Percentiles rank a stretch among this genome's conserved stretches.
These are phyloP conservation scores for Salvia miltiorrhiza DNA, from an alignment of 257 asterid genomes.

Conservation along the genomic window DNA sequence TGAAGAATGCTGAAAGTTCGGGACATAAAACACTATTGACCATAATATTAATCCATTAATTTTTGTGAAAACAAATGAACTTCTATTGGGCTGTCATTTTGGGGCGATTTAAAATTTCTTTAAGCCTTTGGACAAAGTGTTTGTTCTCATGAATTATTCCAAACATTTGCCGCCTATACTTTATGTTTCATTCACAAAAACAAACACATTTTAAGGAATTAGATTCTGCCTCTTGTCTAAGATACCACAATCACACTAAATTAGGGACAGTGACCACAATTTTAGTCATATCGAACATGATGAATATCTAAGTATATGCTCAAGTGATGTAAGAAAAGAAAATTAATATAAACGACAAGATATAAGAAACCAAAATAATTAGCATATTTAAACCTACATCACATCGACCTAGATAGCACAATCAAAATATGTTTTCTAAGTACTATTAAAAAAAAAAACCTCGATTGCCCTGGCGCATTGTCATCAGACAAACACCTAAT, in stretches of 20 bases:
- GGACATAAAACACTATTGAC: no score
- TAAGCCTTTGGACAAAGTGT: conserved; percentile 14
- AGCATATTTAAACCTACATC: not conserved
- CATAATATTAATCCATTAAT: no score
- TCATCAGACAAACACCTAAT: not conserved
- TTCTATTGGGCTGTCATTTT: not conserved
- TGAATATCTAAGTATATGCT: not conserved
- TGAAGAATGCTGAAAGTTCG: no score
- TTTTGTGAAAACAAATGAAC: no score
- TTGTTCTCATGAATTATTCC: conserved; percentile 16
- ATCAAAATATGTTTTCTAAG: not conserved
- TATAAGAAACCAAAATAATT: not conserved
- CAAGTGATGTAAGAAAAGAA: not conserved
- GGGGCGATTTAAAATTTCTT: not conserved
- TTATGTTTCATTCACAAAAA: not conserved
- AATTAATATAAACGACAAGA: not conserved
- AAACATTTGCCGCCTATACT: conserved; percentile 7
- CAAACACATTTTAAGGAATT: not conserved
- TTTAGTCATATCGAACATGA: not conserved
- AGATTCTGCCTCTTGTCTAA: conserved; percentile 10
- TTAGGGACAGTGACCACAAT: not conserved
- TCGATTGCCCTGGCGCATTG: not conserved
- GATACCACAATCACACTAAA: not conserved
- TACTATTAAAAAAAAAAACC: no score
- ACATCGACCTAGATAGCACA: not conserved